phyloP scores from a whole-genome alignment of 1,284 basidiomycete genomes.

The Boletus mariae region DNA sequence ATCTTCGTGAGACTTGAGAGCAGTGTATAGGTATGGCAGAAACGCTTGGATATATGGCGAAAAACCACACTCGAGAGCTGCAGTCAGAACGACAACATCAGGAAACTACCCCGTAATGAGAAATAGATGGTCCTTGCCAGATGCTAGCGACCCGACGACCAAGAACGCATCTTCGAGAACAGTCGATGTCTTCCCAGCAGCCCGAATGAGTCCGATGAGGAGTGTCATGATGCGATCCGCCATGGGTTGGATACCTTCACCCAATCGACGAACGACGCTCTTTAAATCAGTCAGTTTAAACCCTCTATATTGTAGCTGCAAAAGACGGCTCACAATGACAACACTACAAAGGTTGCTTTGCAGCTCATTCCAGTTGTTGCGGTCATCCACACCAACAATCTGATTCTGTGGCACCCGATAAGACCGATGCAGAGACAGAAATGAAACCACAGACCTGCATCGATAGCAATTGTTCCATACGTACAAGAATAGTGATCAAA shows the following conservation, averaged over 20 bases:
- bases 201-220: slow-evolving; percentile 80
- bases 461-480: slow-evolving; percentile 85
- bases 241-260: slow-evolving; percentile 80
- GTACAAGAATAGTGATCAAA: slow-evolving; percentile 74
- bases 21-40: slow-evolving; percentile 85
- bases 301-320: neutral
- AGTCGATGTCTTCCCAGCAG: slow-evolving; percentile 88
- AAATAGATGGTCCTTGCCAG: slow-evolving; percentile 41
- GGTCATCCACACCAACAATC: slow-evolving; percentile 92
- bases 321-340: slow-evolving; percentile 58
- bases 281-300: slow-evolving; percentile 32
- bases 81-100: neutral
- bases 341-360: slow-evolving; percentile 95
- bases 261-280: slow-evolving; percentile 84
- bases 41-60: slow-evolving; percentile 89
- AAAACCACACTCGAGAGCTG: slow-evolving; percentile 83
- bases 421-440: slow-evolving; percentile 3
- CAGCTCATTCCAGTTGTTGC: slow-evolving; percentile 98
- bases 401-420: slow-evolving; percentile 60
- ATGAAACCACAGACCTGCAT: slow-evolving; percentile 57
- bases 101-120: neutral
- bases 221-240: slow-evolving; percentile 96
- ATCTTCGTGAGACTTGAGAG: slow-evolving; percentile 92
- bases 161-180: slow-evolving; percentile 98
- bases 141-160: slow-evolving; percentile 86